A percentile compares a stretch with the other conserved stretches of the same genome.
phyloP scores from a whole-genome alignment of 1,284 basidiomycete genomes.

The Melampsora allii-populina region DNA sequence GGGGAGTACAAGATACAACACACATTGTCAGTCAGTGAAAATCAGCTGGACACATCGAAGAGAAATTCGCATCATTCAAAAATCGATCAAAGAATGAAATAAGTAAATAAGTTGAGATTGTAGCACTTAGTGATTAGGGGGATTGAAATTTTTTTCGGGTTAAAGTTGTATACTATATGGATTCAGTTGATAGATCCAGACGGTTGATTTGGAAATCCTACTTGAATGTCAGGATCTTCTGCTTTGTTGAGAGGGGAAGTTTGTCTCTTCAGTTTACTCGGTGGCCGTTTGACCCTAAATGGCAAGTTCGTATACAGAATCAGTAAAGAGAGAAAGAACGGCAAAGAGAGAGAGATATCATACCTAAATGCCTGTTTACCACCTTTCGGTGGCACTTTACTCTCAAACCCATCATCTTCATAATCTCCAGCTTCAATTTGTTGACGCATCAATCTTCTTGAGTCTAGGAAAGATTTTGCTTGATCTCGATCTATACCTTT shows the following conservation, averaged over 20 bases:
- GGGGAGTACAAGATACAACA: too few species aligned
- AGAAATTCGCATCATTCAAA: too few species aligned
- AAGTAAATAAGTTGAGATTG: too few species aligned
- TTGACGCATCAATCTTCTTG: conserved; percentile 16
- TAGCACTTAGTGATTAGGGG: too few species aligned
- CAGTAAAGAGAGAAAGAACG: not conserved
- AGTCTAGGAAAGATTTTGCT: conserved; percentile 11
- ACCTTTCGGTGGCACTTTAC: conserved; percentile 43
- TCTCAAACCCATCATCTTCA: conserved; percentile 44
- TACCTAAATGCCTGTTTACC: conserved; percentile 42
- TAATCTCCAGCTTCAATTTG: conserved; percentile 42
- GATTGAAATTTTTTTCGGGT: too few species aligned
- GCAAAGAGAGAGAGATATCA: not conserved
- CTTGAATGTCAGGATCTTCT: not conserved
- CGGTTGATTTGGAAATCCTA: not conserved
- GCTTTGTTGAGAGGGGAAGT: not conserved
- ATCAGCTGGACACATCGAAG: too few species aligned
- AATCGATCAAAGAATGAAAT: too few species aligned
- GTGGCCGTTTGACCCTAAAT: conserved; percentile 1
- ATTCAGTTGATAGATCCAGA: not conserved
- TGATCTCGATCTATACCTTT: conserved; percentile 11
- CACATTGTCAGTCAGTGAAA: too few species aligned
- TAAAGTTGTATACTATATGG: too few species aligned
- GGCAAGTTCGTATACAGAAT: not conserved
- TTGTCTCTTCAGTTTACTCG: not conserved